Percentiles rank a stretch among this genome's conserved stretches.
phyloP scores from a whole-genome alignment of 2,329 filamentous ascomycete genomes.

The Furcasterigmium furcatum region DNA sequence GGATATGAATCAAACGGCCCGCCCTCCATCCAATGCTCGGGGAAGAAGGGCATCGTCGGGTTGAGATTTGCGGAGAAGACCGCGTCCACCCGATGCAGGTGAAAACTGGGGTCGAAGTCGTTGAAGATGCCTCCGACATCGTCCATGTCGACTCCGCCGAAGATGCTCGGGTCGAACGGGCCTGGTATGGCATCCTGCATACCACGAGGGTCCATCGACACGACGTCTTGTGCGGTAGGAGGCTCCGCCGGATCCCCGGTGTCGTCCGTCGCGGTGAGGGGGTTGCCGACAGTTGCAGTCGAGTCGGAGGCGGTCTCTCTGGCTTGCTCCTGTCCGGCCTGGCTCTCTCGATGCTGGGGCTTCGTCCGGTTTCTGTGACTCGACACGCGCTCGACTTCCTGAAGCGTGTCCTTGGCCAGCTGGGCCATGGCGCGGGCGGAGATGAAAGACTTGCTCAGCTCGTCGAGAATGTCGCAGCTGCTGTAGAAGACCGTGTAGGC shows the following conservation, averaged over 20 bases:
- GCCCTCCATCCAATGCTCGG: neutral
- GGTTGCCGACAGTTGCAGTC: too few relatives aligned
- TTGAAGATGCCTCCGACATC: conserved; percentile 7
- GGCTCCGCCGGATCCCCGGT: too few relatives aligned
- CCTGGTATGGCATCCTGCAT: too few relatives aligned
- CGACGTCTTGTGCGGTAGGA: too few relatives aligned
- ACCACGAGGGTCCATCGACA: too few relatives aligned
- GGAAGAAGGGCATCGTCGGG: neutral
- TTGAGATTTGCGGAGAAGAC: conserved; percentile 4
- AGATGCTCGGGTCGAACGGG: neutral
- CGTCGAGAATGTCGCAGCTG: conserved; percentile 13
- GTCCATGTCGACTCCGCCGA: neutral
- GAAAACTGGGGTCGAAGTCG: conserved; percentile 14
- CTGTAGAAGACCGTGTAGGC: conserved; percentile 13
- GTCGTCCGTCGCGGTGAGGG: too few relatives aligned
- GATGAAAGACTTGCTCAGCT: conserved; percentile 12
- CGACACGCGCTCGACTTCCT: conserved; percentile 12
- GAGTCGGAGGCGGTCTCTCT: too few relatives aligned
- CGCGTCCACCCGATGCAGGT: conserved; percentile 13
- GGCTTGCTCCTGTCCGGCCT: too few relatives aligned
- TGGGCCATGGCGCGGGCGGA: conserved; percentile 14
- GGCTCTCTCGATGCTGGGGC: too few relatives aligned
- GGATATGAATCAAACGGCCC: neutral
- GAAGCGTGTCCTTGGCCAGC: conserved; percentile 13
- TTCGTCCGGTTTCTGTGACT: neutral